Evolutionary conservation across 2,329 filamentous ascomycete genomes (phyloP).

Genomic region (Tolypocladium capitatum): DNA sequence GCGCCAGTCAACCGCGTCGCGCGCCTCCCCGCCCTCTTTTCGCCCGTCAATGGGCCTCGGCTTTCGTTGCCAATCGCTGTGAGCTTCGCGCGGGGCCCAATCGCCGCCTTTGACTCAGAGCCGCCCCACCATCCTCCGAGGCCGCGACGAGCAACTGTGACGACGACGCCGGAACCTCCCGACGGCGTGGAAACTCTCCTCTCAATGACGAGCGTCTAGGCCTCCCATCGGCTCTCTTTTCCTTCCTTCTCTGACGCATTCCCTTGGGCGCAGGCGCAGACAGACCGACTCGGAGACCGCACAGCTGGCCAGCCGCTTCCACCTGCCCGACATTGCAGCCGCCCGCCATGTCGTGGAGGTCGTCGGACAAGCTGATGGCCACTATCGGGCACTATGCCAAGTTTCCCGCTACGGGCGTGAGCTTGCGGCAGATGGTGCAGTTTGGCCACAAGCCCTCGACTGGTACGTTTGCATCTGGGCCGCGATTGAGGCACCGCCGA

Average conservation of each 20-base stretch:
- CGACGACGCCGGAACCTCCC: neutral
- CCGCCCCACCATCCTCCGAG: constrained; percentile 7
- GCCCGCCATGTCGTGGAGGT: constrained; percentile 77
- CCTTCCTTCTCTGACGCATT: neutral
- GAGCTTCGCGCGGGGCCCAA: constrained; percentile 8
- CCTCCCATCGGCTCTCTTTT: neutral
- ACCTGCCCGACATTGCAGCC: neutral
- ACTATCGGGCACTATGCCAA: constrained; percentile 95
- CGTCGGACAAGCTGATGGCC: constrained; percentile 80
- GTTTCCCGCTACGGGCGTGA: constrained; percentile 93
- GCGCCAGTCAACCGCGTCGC: neutral
- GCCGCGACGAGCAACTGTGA: constrained; percentile 2
- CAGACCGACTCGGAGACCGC: neutral
- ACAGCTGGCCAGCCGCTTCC: neutral
- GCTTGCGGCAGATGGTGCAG: constrained; percentile 96
- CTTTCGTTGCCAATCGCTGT: constrained; percentile 1
- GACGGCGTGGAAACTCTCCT: neutral
- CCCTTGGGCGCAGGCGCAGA: neutral
- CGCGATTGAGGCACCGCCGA: neutral
- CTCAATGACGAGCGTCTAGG: neutral
- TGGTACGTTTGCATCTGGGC: constrained; percentile 39
- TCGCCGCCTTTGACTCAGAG: constrained; percentile 11
- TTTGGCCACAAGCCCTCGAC: constrained; percentile 90
- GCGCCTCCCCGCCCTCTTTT: neutral
- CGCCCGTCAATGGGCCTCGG: constrained; percentile 3